Evolutionary conservation across 176 grass and related monocot species (phyloP).

Genomic region (Aegilops longissima): DNA sequence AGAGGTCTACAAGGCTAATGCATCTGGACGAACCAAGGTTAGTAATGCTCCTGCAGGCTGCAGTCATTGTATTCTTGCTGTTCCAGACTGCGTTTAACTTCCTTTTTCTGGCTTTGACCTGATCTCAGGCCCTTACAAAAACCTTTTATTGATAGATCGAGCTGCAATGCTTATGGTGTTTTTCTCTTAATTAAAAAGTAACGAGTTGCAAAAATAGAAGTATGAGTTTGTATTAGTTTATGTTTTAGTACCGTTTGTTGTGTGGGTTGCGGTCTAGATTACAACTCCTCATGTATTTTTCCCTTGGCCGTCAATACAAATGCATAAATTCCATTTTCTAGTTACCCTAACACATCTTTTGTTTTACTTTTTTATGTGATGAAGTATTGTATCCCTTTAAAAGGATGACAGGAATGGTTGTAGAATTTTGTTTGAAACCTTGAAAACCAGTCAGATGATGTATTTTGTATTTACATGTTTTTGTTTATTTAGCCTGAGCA

Average conservation of each 20-base stretch:
- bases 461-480: background rate
- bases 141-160: background rate
- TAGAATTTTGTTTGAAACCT: background rate
- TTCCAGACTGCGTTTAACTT: background rate
- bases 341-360: background rate
- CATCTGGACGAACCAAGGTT: slow-evolving; percentile 94
- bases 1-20: slow-evolving; percentile 96
- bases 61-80: background rate
- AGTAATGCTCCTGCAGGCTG: slow-evolving; percentile 24
- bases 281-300: background rate
- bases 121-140: background rate
- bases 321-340: background rate
- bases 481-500: slow-evolving; percentile 2
- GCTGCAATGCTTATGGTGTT: background rate
- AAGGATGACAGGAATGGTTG: too few species aligned
- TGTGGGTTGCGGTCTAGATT: background rate
- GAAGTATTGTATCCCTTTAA: too few species aligned
- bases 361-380: too few species aligned
- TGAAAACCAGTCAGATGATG: background rate
- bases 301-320: background rate
- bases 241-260: too few species aligned
- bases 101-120: background rate
- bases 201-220: background rate
- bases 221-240: background rate
- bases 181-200: background rate